Conservation (phyloP, 768 basidiomycete genomes). For the Lentinus tigrinus region DNA sequence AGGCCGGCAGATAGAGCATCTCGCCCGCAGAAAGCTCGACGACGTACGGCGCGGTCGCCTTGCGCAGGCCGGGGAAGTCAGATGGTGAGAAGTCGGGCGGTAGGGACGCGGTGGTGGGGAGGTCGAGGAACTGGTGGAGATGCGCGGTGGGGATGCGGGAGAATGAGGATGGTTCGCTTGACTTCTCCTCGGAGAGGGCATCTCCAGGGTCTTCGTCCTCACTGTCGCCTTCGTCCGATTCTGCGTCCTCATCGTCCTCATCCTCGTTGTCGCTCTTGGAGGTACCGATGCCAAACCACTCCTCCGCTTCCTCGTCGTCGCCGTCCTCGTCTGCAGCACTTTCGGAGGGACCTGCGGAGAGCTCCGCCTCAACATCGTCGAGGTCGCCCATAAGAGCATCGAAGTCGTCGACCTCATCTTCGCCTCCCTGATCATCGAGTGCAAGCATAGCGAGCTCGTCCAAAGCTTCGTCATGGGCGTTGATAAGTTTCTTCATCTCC, state of each 20-base stretch:
- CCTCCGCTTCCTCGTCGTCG: conserved; percentile 4
- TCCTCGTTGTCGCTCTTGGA: conserved; percentile 2
- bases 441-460: conserved; percentile 24
- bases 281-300: conserved; percentile 14
- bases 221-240: neutral
- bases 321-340: conserved; percentile 1
- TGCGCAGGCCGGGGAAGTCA: conserved; percentile 20
- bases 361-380: conserved; percentile 11
- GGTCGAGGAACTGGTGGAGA: conserved; percentile 26
- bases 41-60: conserved; percentile 25
- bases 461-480: conserved; percentile 22
- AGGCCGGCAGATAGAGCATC: conserved; percentile 32
- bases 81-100: conserved; percentile 6
- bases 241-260: neutral
- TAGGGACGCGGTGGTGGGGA: conserved; percentile 24
- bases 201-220: conserved; percentile 7
- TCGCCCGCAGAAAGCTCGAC: conserved; percentile 31
- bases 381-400: conserved; percentile 25
- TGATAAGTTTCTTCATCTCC: conserved; percentile 21
- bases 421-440: conserved; percentile 21
- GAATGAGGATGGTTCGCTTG: conserved; percentile 29
- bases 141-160: conserved; percentile 30
- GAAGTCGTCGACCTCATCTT: conserved; percentile 28
- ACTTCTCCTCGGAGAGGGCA: conserved; percentile 3
- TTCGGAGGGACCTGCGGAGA: neutral